These are phyloP conservation scores for Alternaria brassicae DNA, from an alignment of 2,329 filamentous ascomycete genomes.

Conservation along the genomic window DNA sequence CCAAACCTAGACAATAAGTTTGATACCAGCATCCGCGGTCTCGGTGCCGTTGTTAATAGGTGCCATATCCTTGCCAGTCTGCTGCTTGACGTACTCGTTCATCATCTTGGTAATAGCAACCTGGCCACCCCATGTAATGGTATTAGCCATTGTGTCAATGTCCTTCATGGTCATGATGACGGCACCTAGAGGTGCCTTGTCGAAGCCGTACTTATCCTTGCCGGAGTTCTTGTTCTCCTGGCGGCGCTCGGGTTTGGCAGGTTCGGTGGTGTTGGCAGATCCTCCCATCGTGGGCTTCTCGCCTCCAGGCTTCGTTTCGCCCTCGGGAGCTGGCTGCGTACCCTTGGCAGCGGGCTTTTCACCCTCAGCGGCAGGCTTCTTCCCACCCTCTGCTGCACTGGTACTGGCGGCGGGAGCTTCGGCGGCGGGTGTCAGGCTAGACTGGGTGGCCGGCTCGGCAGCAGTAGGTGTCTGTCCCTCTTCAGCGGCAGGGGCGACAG, in stretches of 20 bases:
- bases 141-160: slow-evolving; percentile 42
- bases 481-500: not conserved
- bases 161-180: slow-evolving; percentile 46
- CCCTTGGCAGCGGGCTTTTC: slow-evolving; percentile 10
- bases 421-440: not conserved
- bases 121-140: slow-evolving; percentile 38
- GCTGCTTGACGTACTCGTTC: slow-evolving; percentile 41
- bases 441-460: not conserved
- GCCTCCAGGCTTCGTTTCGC: slow-evolving; percentile 9
- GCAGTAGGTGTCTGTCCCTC: slow-evolving; percentile 13
- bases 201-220: slow-evolving; percentile 31
- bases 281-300: slow-evolving; percentile 13
- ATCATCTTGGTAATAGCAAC: slow-evolving; percentile 46
- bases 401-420: slow-evolving; percentile 2
- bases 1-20: not conserved
- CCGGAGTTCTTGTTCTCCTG: slow-evolving; percentile 16
- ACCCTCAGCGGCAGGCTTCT: slow-evolving; percentile 8
- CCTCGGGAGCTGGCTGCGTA: slow-evolving; percentile 5
- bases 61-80: slow-evolving; percentile 28
- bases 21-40: not conserved
- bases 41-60: not conserved
- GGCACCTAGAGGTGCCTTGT: slow-evolving; percentile 32
- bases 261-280: slow-evolving; percentile 20
- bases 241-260: slow-evolving; percentile 25
- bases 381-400: slow-evolving; percentile 8